Evolutionary conservation across 768 basidiomycete genomes (phyloP), one percentile per base, ranked within the genome.

Genomic region (Arthromyces matolae): DNA sequence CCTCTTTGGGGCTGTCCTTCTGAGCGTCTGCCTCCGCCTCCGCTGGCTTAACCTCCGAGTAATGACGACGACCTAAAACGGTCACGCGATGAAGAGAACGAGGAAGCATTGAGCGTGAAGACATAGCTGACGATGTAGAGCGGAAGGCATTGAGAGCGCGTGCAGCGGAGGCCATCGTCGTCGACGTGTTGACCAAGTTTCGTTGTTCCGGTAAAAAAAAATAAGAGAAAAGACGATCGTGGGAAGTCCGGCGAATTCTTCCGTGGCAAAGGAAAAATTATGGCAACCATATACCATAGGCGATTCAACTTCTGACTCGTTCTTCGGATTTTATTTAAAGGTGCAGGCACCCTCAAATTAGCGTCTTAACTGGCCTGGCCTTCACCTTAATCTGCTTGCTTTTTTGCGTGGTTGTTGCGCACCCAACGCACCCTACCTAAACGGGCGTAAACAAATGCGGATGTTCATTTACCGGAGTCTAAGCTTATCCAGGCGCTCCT

Each of bases 71-170:
- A 33, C 60, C 49, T 14, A 64, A 19, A 12, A 58, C 57, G 10
- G 67, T 63, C 33, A 41, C 36, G 37, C 61, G 66, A 42, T 60
- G 51, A 37, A 56, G 50, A 36, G 71, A 60, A 37, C 76, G 75
- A 45, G 70, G 65, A 44, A 78, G 54, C 24, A 71, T 59, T 52
- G n/a, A n/a, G n/a, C 76, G 71, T 56, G 75, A 70, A 36, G 84
- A 77, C 55, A 81, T 52, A n/a, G 75, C 73, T 59, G 76, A 69
- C 52, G 80, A 76, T 64, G 78, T 81, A n/a, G 79, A 72, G 59
- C 81, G 78, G 65, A 87, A 69, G 47, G 74, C 49, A 41, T 73
- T 73, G 61, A 75, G 66, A 53, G 79, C 75, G 54, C 73, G 70
- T 48, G 71, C 65, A 57, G 78, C 68, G 67, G 66, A 84, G 56